Evolutionary conservation across 352 stramenopile species (phyloP).

Genomic region (Phytopythium montanum): DNA sequence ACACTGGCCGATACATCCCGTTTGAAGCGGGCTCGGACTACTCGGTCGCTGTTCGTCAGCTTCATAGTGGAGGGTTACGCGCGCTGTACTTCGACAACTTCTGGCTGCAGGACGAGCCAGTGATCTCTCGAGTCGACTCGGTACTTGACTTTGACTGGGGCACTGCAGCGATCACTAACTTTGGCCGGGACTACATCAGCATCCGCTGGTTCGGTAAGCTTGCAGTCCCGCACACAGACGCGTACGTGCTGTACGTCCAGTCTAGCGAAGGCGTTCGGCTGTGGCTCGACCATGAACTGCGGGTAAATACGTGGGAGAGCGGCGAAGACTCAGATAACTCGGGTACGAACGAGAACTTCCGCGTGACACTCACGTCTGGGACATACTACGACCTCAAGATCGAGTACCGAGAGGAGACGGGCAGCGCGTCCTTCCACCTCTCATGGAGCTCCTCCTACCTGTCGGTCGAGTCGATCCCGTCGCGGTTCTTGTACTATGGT

Average conservation of each 20-base stretch:
- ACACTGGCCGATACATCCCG: constrained; percentile 90
- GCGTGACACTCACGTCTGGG: constrained; percentile 52
- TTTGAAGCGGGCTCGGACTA: constrained; percentile 61
- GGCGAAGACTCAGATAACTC: constrained; percentile 18
- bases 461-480: constrained; percentile 78
- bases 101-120: constrained; percentile 91
- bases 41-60: constrained; percentile 88
- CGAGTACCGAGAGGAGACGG: constrained; percentile 94
- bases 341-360: constrained; percentile 65
- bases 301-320: constrained; percentile 90
- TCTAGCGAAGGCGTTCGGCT: constrained; percentile 92
- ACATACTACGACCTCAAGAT: constrained; percentile 93
- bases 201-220: constrained; percentile 95
- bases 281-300: constrained; percentile 91
- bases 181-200: constrained; percentile 94
- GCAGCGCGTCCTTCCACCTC: constrained; percentile 81
- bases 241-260: constrained; percentile 91
- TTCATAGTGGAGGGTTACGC: constrained; percentile 86
- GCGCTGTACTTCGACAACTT: constrained; percentile 96
- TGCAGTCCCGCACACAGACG: constrained; percentile 61
- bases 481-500: constrained; percentile 76
- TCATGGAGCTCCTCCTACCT: constrained; percentile 93
- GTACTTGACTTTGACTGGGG: constrained; percentile 89
- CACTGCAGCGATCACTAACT: constrained; percentile 89
- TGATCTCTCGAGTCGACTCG: constrained; percentile 85